Percentiles rank a stretch among this genome's conserved stretches.
These are phyloP conservation scores for Phytophthora multivora DNA, from an alignment of 352 stramenopile genomes.

Conservation along the genomic window DNA sequence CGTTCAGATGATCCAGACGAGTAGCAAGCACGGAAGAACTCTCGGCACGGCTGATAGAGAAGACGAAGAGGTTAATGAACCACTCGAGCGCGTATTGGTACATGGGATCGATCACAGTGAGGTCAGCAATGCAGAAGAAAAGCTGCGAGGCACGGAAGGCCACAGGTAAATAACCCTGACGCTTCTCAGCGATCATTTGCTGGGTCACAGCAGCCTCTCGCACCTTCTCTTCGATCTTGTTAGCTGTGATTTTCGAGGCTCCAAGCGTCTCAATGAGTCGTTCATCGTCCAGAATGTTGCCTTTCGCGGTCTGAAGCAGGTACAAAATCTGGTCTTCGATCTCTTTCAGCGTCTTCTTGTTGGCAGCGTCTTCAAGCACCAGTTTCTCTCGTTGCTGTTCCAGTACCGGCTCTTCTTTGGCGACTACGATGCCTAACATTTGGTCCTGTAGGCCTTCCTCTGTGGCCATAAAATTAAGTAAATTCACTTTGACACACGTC, in stretches of 20 bases:
- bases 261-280: constrained; percentile 94
- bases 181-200: constrained; percentile 92
- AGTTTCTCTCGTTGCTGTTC: constrained; percentile 93
- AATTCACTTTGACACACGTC: constrained; percentile 96
- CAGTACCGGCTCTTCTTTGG: constrained; percentile 92
- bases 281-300: constrained; percentile 97
- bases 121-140: constrained; percentile 95
- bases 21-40: constrained; percentile 77
- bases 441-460: constrained; percentile 95
- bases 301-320: constrained; percentile 91
- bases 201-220: constrained; percentile 92
- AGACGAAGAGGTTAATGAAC: constrained; percentile 96
- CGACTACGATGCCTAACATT: constrained; percentile 96
- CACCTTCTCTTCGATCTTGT: constrained; percentile 95
- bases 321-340: constrained; percentile 97
- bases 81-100: constrained; percentile 97
- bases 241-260: constrained; percentile 93
- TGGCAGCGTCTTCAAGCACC: constrained; percentile 94
- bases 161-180: constrained; percentile 91
- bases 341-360: constrained; percentile 95
- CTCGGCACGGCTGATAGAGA: constrained; percentile 88
- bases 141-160: constrained; percentile 91
- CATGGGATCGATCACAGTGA: constrained; percentile 95
- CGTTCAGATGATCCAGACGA: constrained; percentile 90
- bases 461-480: constrained; percentile 97